Evolutionary conservation across 768 basidiomycete genomes (phyloP).

Genomic region (Tylopilus subfusipes): DNA sequence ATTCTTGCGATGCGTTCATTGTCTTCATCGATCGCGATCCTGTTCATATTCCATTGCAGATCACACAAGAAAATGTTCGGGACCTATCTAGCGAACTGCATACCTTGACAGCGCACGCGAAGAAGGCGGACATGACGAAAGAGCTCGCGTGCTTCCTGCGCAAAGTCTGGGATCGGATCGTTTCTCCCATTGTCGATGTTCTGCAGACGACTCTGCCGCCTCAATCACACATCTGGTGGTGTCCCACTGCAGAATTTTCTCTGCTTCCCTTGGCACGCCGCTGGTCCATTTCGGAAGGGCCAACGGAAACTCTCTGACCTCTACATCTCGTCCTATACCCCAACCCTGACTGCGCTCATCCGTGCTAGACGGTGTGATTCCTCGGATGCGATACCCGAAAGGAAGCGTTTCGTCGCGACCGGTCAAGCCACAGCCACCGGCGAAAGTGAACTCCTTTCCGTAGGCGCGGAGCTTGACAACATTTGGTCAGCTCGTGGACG

Average conservation of each 20-base stretch:
- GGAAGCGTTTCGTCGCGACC: background rate
- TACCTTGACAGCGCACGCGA: background rate
- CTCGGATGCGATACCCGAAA: no score
- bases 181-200: background rate
- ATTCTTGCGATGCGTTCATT: background rate
- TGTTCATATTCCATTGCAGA: background rate
- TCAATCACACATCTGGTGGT: background rate
- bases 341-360: background rate
- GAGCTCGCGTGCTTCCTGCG: background rate
- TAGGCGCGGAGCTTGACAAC: background rate
- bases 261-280: background rate
- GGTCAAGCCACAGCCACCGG: background rate
- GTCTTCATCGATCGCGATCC: background rate
- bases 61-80: background rate
- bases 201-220: background rate
- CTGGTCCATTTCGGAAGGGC: background rate
- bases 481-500: background rate
- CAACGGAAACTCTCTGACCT: background rate
- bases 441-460: background rate
- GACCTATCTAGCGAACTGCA: background rate
- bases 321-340: background rate
- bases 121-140: background rate
- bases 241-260: background rate
- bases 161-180: background rate
- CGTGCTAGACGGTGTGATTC: background rate